A percentile compares a stretch with the other conserved stretches of the same genome.
phyloP scores from a whole-genome alignment of 2,329 filamentous ascomycete species.

The Alternaria ethzedia region DNA sequence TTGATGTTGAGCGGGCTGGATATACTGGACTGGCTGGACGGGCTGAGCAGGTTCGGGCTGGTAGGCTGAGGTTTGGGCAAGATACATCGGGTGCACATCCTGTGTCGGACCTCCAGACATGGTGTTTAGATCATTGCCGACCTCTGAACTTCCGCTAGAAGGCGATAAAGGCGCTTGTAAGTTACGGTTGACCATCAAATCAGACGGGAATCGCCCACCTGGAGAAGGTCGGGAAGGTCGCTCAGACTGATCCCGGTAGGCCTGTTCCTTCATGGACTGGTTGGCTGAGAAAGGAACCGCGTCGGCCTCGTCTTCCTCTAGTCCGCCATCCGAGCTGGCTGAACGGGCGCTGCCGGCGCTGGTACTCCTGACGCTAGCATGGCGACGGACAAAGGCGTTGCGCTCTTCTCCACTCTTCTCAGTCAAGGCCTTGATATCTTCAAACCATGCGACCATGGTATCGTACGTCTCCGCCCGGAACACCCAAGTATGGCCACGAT shows the following conservation, averaged over 20 bases:
- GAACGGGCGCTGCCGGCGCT: conserved; percentile 68
- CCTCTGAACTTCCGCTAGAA: conserved; percentile 78
- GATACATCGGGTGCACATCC: conserved; percentile 37
- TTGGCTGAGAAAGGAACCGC: conserved; percentile 69
- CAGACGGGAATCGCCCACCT: conserved; percentile 96
- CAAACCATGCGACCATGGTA: conserved; percentile 97
- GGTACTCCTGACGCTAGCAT: conserved; percentile 77
- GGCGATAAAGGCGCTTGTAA: conserved; percentile 80
- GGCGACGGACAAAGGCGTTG: conserved; percentile 82
- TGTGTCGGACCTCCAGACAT: conserved; percentile 62
- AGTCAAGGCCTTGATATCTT: conserved; percentile 88
- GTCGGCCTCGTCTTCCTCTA: conserved; percentile 66
- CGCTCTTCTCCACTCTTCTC: conserved; percentile 89
- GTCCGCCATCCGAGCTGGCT: conserved; percentile 51
- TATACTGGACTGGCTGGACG: conserved; percentile 11
- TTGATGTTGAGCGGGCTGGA: conserved; percentile 16
- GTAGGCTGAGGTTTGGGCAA: conserved; percentile 23
- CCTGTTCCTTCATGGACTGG: conserved; percentile 50
- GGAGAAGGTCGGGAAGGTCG: conserved; percentile 75
- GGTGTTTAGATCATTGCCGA: conserved; percentile 66
- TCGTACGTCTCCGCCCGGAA: conserved; percentile 76
- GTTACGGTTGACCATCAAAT: conserved; percentile 85
- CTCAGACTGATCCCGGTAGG: conserved; percentile 42
- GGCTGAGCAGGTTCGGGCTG: conserved; percentile 24
- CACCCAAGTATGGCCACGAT: conserved; percentile 76